A percentile compares a stretch with the other conserved stretches of the same genome.
phyloP scores from a whole-genome alignment of 2,329 filamentous ascomycete genomes.

The Aotearoamyces nothofagi region DNA sequence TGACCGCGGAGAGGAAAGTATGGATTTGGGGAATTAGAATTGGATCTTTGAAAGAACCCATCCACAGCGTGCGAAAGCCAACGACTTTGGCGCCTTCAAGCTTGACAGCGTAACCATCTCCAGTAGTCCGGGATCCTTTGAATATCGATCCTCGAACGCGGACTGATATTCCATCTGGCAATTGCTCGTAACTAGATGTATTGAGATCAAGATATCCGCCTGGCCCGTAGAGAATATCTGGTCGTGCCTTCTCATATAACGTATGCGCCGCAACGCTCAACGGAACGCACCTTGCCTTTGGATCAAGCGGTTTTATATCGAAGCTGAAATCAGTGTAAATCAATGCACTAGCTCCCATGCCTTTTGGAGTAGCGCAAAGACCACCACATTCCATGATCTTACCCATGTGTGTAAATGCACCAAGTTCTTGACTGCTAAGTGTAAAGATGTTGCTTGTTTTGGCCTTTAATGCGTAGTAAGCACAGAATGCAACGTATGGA shows the following conservation, averaged over 20 bases:
- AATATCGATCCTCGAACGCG: conserved; percentile 26
- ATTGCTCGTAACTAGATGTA: conserved; percentile 25
- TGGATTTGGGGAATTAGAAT: conserved; percentile 28
- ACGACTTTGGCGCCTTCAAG: conserved; percentile 28
- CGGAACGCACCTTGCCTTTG: conserved; percentile 27
- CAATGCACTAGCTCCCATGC: conserved; percentile 18
- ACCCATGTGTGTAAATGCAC: conserved; percentile 33
- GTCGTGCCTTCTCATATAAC: conserved; percentile 37
- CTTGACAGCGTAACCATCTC: conserved; percentile 28
- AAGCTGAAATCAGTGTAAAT: conserved; percentile 26
- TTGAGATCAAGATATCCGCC: conserved; percentile 30
- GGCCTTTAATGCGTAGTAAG: conserved; percentile 16
- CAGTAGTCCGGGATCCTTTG: conserved; percentile 13
- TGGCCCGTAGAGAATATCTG: conserved; percentile 32
- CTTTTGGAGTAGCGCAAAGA: conserved; percentile 24
- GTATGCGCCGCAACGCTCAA: conserved; percentile 35
- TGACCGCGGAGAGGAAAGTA: conserved; percentile 19
- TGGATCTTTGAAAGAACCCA: conserved; percentile 30
- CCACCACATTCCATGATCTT: conserved; percentile 39
- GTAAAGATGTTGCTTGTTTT: conserved; percentile 3
- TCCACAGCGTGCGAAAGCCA: conserved; percentile 29
- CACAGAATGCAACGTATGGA: conserved; percentile 24
- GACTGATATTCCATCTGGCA: conserved; percentile 23
- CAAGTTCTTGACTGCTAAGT: conserved; percentile 12
- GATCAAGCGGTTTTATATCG: conserved; percentile 27